Conservation (phyloP, 139 green algal genomes). For the Trebouxia sp. region DNA sequence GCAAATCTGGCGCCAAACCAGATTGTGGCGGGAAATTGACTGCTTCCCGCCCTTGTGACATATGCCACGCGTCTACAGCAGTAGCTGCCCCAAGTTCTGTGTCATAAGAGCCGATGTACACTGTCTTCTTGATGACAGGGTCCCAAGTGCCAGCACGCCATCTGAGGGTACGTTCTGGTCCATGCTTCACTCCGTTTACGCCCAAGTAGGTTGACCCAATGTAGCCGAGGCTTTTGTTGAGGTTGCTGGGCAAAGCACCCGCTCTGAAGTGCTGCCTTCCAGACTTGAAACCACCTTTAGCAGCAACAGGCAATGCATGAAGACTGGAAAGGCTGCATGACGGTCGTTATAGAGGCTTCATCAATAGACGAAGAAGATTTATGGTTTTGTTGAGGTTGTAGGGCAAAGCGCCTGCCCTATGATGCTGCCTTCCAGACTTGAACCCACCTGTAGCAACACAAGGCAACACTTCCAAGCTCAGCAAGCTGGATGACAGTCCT, state of each 20-base stretch:
- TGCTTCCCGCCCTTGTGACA: not conserved
- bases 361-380: no score
- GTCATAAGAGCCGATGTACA: not conserved
- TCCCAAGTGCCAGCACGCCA: constrained; percentile 20
- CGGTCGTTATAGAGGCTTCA: no score
- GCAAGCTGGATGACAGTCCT: no score
- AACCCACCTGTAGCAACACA: not conserved
- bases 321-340: no score
- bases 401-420: not conserved
- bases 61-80: constrained; percentile 12
- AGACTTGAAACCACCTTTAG: not conserved
- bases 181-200: not conserved
- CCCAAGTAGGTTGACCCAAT: constrained; percentile 16
- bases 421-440: not conserved
- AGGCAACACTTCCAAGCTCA: no score
- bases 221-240: not conserved
- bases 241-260: not conserved
- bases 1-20: no score
- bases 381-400: no score
- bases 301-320: no score
- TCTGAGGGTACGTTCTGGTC: not conserved
- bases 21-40: not conserved
- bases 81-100: not conserved
- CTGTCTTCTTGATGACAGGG: not conserved
- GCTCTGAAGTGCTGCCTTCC: not conserved